These are phyloP conservation scores for Cephaloascus fragrans DNA, from an alignment of 805 yeast genomes.

Conservation along the genomic window DNA sequence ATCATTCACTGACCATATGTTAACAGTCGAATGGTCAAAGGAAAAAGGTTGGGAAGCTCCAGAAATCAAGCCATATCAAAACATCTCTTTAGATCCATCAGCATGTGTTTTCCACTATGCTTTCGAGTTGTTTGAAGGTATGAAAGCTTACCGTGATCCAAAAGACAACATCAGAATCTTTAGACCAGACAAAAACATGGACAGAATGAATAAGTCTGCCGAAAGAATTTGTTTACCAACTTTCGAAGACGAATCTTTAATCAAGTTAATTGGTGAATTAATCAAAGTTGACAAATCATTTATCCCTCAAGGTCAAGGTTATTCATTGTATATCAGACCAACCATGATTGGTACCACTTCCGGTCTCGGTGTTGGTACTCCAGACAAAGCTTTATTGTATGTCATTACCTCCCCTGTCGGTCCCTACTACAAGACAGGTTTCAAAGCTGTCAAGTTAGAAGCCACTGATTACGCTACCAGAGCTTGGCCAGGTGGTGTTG, in stretches of 20 bases:
- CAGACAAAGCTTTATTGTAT: slow-evolving; percentile 71
- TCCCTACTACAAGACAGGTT: slow-evolving; percentile 85
- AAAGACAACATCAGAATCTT: slow-evolving; percentile 69
- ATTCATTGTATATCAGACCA: slow-evolving; percentile 89
- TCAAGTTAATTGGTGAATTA: slow-evolving; percentile 67
- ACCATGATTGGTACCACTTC: slow-evolving; percentile 90
- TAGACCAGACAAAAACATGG: slow-evolving; percentile 90
- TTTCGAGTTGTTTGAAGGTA: slow-evolving; percentile 91
- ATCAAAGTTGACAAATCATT: slow-evolving; percentile 65
- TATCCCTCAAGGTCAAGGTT: slow-evolving; percentile 82
- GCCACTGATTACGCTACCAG: slow-evolving; percentile 95
- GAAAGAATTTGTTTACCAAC: slow-evolving; percentile 83
- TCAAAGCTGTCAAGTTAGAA: slow-evolving; percentile 89
- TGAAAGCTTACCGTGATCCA: slow-evolving; percentile 75
- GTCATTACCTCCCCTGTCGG: slow-evolving; percentile 96
- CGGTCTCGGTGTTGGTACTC: slow-evolving; percentile 79
- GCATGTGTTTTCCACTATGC: slow-evolving; percentile 90
- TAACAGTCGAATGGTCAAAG: slow-evolving; percentile 74
- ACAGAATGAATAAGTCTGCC: slow-evolving; percentile 81
- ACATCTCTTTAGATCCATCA: slow-evolving; percentile 73
- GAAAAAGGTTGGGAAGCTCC: slow-evolving; percentile 85
- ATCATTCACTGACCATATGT: slow-evolving; percentile 82
- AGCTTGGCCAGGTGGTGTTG: slow-evolving; percentile 99
- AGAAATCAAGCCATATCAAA: slow-evolving; percentile 76
- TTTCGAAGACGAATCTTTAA: slow-evolving; percentile 70